A percentile compares a stretch with the other conserved stretches of the same genome.
phyloP scores from a whole-genome alignment of 169 alveolate genomes.

The Ichthyophthirius multifiliis region DNA sequence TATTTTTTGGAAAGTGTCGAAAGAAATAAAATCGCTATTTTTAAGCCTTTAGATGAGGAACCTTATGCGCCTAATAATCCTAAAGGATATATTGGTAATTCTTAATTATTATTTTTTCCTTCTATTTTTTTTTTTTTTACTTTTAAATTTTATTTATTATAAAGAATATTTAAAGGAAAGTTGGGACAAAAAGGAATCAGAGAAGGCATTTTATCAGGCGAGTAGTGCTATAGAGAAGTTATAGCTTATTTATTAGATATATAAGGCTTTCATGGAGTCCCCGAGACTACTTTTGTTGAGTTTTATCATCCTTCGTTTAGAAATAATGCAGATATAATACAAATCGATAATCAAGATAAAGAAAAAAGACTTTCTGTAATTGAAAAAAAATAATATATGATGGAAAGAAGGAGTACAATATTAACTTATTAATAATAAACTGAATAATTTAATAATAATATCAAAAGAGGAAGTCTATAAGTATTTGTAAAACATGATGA shows the following conservation, averaged over 20 bases:
- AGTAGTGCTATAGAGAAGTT: conserved; percentile 97
- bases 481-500: conserved; percentile 88
- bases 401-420: not conserved
- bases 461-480: conserved; percentile 76
- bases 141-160: too few relatives aligned
- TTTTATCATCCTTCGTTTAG: conserved; percentile 94
- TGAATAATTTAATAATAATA: not conserved
- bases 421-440: not conserved
- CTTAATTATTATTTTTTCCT: too few relatives aligned
- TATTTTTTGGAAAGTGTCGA: conserved; percentile 89
- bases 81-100: conserved; percentile 93
- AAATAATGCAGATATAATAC: conserved; percentile 45
- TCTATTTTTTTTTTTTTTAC: too few relatives aligned
- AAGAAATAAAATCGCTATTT: conserved; percentile 91
- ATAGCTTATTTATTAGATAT: conserved; percentile 97
- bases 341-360: conserved; percentile 11
- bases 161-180: conserved; percentile 93
- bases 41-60: conserved; percentile 98
- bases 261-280: conserved; percentile 91
- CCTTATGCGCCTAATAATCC: conserved; percentile 98
- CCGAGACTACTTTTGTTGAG: conserved; percentile 97
- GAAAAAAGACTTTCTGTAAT: conserved; percentile 43
- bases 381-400: conserved; percentile 7
- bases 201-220: conserved; percentile 96
- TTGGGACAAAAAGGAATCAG: conserved; percentile 94